Percentiles rank a stretch among this genome's conserved stretches.
These are phyloP conservation scores for Auxenochlorella pyrenoidosa DNA, from an alignment of 139 green algal genomes.

Conservation along the genomic window DNA sequence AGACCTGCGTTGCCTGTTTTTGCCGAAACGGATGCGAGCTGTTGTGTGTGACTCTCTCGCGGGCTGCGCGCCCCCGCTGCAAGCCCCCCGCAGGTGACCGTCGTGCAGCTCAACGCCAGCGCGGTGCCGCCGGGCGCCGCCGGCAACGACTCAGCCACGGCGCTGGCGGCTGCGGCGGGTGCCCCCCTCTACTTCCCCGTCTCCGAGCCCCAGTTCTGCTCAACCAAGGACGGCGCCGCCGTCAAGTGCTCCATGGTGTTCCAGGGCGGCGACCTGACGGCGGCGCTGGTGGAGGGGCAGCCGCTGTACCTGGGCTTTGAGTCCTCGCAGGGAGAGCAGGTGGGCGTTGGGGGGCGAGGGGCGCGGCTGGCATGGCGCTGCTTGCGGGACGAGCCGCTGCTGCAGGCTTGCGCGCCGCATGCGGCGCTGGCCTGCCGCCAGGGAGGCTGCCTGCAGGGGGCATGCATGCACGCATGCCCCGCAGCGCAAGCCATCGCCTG, in stretches of 20 bases:
- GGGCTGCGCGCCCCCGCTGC: too few relatives aligned
- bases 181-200: slow-evolving; percentile 22
- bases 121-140: background rate
- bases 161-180: background rate
- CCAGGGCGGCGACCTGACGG: background rate
- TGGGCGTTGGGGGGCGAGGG: background rate
- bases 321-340: slow-evolving; percentile 20
- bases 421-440: background rate
- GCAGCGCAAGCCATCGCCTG: too few relatives aligned
- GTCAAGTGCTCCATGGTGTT: slow-evolving; percentile 38
- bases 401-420: too few relatives aligned
- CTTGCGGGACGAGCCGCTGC: too few relatives aligned
- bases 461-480: background rate
- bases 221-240: slow-evolving; percentile 28
- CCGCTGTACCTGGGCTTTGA: slow-evolving; percentile 27
- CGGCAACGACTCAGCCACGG: background rate
- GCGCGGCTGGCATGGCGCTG: background rate
- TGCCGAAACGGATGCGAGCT: too few relatives aligned
- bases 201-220: slow-evolving; percentile 13
- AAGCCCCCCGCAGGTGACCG: background rate
- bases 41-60: background rate
- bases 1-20: too few relatives aligned
- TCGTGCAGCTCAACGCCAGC: slow-evolving; percentile 13
- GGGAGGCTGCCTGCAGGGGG: too few relatives aligned
- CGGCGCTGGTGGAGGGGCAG: background rate